Base-by-base conservation (phyloP, 177 flowering plant species). In the Vitis hybrid region DNA sequence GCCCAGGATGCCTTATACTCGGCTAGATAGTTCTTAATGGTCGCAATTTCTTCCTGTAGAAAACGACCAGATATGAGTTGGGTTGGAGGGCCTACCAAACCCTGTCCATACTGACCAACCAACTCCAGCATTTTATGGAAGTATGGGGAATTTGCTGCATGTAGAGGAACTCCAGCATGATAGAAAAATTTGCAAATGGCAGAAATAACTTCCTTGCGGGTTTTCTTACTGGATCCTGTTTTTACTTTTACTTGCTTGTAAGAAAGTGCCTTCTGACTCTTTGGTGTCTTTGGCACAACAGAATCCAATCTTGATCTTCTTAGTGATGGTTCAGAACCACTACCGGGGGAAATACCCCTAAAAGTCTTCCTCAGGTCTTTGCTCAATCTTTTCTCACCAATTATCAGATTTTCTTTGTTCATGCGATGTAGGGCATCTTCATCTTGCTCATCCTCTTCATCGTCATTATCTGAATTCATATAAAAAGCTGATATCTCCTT, bases 51-150 rank as follows among this genome's bases (percentile, higher is more conserved):
- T 59, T 93, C 97, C 74, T 88, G 91, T 4, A 95, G 87, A 80
- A 72, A 89, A 8, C 84, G 85, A 68, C 91, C 94, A 74, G 92
- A 82, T 63, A 94, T 77, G 64, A 83, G 68, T 63, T 79, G 79
- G 73, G 88, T 82, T 8, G 91, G 81, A 69, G 94, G 91, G 52
- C 75, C 81, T 52, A 68, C 79, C 55, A 91, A 71, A 60, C 86
- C 93, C 46, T 78, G 84, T 3, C 98, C 98, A 84, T 84, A 86
- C 62, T 90, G 89, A 57, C 90, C 87, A 72, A 94, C 93, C 77
- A 87, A 66, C 62, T 94, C 97, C 74, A 94, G 74, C 97, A 92
- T 92, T 77, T 87, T 90, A 62, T 88, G 87, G 73, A 95, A 95
- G 71, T 93, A 89, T 2, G 86, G 82, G 60, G 98, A 93, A 69